Base-by-base conservation (phyloP, 2,329 filamentous ascomycete species). In the Trichoderma sp. region DNA sequence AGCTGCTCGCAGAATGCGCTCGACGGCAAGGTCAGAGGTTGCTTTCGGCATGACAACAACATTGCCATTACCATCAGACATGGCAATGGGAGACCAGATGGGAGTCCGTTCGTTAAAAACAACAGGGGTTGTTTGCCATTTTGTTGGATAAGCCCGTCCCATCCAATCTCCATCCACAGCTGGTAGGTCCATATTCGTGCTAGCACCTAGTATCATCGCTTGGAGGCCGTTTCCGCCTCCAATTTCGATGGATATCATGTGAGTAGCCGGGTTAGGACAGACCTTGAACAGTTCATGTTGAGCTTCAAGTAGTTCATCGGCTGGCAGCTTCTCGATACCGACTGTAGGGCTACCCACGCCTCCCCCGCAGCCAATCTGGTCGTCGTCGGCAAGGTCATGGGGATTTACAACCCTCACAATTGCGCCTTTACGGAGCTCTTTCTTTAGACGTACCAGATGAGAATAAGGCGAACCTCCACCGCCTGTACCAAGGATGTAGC, bases 181-280 rank as follows among this genome's bases (percentile, higher is more conserved):
- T 0, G 84, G 84, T 1, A 85, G 70, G 65, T 85, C 76, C 75
- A 88, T 84, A 69, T 84, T 82, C 1, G 78, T 78, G 63, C 82
- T 84, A 0, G 84, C 84, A 5, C 86, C 86, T 5, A 88, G 76
- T 4, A 87, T 80, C 76, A 89, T 79, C 9, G 84, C 83, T 70
- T 87, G 83, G 9, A 90, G 78, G 0, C 88, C 88, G 70, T 91
- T 91, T 5, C 83, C 84, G 7, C 89, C 89, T n/a, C 89, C 89
- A 64, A 91, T 89, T 72, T 91, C 89, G 12, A 90, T 75, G 1
- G 86, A 83, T 69, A 90, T 86, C 69, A 90, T 84, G 42, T 86
- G 85, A 22, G 87, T 84, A 25, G 85, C 82, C 1, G 75, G 73
- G 17, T 76, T 74, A 42, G 80, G 77, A 57, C 83, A 79, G 32